Conservation (phyloP, 1,139 yeast genomes). For the Ogataea hybrid region DNA sequence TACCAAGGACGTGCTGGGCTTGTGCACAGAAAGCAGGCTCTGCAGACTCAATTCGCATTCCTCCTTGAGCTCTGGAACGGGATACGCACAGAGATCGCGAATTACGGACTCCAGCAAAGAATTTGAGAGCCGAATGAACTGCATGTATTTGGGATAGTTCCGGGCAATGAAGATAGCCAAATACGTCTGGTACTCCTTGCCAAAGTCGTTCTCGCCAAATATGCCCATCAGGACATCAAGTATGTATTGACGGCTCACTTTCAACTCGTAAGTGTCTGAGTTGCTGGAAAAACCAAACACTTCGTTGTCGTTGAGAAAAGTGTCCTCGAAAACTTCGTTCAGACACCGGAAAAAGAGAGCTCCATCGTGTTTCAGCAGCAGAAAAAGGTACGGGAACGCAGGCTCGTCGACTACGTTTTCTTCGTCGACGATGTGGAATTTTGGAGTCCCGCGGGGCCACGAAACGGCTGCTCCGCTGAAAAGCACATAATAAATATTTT, state of each 20-base stretch:
- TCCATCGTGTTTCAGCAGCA: constrained; percentile 50
- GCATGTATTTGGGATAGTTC: constrained; percentile 77
- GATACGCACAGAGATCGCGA: constrained; percentile 47
- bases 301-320: constrained; percentile 55
- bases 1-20: constrained; percentile 50
- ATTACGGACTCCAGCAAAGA: constrained; percentile 49
- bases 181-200: constrained; percentile 38
- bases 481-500: constrained; percentile 49
- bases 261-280: constrained; percentile 27
- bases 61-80: constrained; percentile 38
- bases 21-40: constrained; percentile 60
- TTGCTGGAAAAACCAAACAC: constrained; percentile 24
- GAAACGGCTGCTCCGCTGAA: constrained; percentile 49
- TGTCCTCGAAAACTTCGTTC: constrained; percentile 79
- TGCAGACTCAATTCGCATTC: constrained; percentile 77
- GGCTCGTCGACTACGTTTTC: constrained; percentile 34
- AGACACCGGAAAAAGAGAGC: constrained; percentile 60
- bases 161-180: constrained; percentile 70
- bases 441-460: constrained; percentile 43
- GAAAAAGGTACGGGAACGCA: constrained; percentile 58
- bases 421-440: constrained; percentile 29
- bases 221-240: constrained; percentile 62
- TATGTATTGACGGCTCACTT: constrained; percentile 61
- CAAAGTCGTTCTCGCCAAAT: constrained; percentile 38
- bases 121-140: constrained; percentile 70